Evolutionary conservation across 2,329 filamentous ascomycete genomes (phyloP).

Genomic region (Trichoderma sp.): DNA sequence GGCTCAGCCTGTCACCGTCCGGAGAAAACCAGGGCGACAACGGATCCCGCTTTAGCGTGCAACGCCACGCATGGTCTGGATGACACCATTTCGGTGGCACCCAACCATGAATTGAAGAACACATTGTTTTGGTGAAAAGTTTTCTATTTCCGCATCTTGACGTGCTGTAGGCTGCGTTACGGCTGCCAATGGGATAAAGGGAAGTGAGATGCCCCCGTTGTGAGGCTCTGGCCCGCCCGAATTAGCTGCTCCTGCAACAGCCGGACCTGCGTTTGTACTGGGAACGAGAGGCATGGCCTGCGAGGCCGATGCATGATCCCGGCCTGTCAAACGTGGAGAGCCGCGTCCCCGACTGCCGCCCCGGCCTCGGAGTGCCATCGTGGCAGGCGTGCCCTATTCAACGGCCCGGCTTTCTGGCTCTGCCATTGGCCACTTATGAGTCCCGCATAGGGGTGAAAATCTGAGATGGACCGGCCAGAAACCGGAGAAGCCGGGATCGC

Average conservation of each 20-base stretch:
- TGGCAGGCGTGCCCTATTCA: constrained; percentile 5
- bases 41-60: constrained; percentile 18
- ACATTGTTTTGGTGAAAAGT: constrained; percentile 7
- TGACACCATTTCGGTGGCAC: constrained; percentile 28
- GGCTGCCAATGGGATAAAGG: constrained; percentile 1
- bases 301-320: background rate
- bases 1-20: background rate
- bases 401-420: background rate
- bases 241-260: background rate
- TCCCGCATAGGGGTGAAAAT: background rate
- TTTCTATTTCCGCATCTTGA: background rate
- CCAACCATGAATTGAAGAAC: constrained; percentile 8
- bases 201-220: background rate
- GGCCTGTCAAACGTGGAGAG: constrained; percentile 10
- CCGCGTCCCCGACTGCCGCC: background rate
- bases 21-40: constrained; percentile 10
- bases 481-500: constrained; percentile 20
- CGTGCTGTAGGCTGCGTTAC: background rate
- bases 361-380: background rate
- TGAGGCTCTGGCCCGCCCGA: background rate
- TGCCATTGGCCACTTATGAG: constrained; percentile 16
- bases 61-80: constrained; percentile 28
- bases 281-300: constrained; percentile 12
- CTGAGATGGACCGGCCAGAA: background rate
- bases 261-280: background rate